These are phyloP conservation scores for Gynostemma pentaphyllum DNA, from an alignment of 306 rosid species.

Conservation along the genomic window DNA sequence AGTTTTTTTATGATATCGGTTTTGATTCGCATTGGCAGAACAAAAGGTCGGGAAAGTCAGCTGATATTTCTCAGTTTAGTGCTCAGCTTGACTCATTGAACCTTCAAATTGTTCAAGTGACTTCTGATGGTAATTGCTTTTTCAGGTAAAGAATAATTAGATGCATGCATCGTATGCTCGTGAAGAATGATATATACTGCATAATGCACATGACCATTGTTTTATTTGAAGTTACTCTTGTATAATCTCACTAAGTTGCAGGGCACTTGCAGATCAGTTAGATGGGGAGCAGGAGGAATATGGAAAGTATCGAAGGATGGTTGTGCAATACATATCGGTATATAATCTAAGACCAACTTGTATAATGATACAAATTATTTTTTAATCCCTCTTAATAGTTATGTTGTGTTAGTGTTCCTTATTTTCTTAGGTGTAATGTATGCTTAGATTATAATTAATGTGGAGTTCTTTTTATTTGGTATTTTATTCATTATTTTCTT, in stretches of 20 bases:
- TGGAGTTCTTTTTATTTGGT: neutral
- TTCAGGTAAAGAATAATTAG: slow-evolving; percentile 51
- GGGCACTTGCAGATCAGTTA: slow-evolving; percentile 76
- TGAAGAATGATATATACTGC: neutral
- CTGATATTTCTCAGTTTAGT: slow-evolving; percentile 41
- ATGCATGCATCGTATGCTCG: neutral
- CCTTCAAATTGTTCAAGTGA: slow-evolving; percentile 56
- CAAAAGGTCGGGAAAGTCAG: slow-evolving; percentile 48
- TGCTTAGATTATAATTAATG: neutral
- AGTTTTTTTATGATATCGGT: neutral
- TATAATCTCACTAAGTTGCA: slow-evolving; percentile 17
- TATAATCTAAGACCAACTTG: neutral
- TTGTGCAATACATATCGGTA: slow-evolving; percentile 67
- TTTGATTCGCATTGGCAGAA: slow-evolving; percentile 39
- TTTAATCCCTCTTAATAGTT: neutral
- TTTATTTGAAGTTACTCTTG: neutral
- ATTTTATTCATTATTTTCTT: neutral
- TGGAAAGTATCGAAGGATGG: slow-evolving; percentile 56
- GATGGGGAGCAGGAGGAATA: slow-evolving; percentile 71
- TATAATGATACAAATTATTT: neutral
- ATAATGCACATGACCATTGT: neutral
- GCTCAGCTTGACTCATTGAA: slow-evolving; percentile 59
- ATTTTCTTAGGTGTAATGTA: neutral
- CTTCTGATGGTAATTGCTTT: slow-evolving; percentile 87
- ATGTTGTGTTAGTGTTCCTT: neutral